These are phyloP conservation scores for Climacium dendroides DNA, from an alignment of 225 moss, liverwort and hornwort genomes.

Conservation along the genomic window DNA sequence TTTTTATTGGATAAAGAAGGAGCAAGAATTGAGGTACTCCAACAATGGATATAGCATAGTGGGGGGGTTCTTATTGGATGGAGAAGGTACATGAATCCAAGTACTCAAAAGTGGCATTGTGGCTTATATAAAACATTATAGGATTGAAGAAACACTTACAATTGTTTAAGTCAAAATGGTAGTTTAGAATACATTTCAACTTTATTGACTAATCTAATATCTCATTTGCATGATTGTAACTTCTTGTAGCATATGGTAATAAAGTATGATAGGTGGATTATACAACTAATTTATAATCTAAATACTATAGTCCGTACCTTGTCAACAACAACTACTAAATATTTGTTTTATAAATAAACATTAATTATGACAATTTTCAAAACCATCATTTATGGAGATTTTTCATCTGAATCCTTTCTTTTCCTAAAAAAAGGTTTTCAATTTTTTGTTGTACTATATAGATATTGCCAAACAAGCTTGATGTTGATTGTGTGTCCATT, in stretches of 20 bases:
- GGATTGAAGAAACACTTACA: background rate
- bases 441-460: rapidly evolving
- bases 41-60: too few relatives aligned
- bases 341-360: background rate
- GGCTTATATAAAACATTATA: rapidly evolving
- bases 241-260: rapidly evolving
- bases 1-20: rapidly evolving
- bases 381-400: background rate
- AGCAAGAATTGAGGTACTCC: too few relatives aligned
- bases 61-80: background rate
- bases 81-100: too few relatives aligned
- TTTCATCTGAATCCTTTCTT: background rate
- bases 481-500: background rate
- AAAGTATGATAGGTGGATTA: background rate
- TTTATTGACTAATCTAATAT: background rate
- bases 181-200: background rate
- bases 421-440: background rate
- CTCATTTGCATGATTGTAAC: background rate
- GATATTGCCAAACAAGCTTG: background rate
- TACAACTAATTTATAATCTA: rapidly evolving
- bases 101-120: rapidly evolving
- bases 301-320: rapidly evolving
- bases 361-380: too few relatives aligned
- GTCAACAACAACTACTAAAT: too few relatives aligned
- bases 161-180: background rate